phyloP scores from a whole-genome alignment of 306 rosid genomes.

The Medicago ruthenica region DNA sequence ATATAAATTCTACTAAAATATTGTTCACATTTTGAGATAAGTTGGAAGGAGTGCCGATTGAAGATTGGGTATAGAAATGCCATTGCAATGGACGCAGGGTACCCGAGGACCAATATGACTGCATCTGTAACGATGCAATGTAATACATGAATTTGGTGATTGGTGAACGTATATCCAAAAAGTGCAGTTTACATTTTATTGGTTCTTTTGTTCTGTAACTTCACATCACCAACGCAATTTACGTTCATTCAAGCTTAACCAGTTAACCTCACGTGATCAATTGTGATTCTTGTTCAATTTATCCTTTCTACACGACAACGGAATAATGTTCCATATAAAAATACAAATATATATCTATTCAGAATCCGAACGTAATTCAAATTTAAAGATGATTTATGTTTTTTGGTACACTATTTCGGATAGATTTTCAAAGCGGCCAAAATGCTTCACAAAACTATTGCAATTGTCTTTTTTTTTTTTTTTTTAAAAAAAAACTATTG shows the following conservation, averaged over 20 bases:
- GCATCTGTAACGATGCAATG: neutral
- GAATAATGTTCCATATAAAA: no score
- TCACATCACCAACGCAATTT: conserved; percentile 13
- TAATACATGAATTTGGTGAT: neutral
- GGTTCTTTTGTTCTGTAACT: conserved; percentile 5
- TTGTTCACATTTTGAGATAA: neutral
- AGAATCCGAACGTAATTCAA: conserved; percentile 21
- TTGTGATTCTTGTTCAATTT: neutral
- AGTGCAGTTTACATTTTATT: neutral
- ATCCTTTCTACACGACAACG: neutral
- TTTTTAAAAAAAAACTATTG: no score
- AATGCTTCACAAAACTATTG: no score
- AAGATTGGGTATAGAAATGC: no score
- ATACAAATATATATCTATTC: neutral
- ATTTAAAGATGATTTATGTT: neutral
- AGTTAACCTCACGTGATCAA: conserved; percentile 33
- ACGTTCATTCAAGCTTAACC: neutral
- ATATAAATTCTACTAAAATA: no score
- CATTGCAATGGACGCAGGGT: no score
- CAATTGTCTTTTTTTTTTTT: no score
- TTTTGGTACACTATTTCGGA: neutral
- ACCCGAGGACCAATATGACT: neutral
- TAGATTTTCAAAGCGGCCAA: no score
- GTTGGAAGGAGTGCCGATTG: conserved; percentile 22
- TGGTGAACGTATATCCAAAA: neutral